Evolutionary conservation across 2,329 filamentous ascomycete genomes (phyloP).

Genomic region (Aspergillus brasiliensis): DNA sequence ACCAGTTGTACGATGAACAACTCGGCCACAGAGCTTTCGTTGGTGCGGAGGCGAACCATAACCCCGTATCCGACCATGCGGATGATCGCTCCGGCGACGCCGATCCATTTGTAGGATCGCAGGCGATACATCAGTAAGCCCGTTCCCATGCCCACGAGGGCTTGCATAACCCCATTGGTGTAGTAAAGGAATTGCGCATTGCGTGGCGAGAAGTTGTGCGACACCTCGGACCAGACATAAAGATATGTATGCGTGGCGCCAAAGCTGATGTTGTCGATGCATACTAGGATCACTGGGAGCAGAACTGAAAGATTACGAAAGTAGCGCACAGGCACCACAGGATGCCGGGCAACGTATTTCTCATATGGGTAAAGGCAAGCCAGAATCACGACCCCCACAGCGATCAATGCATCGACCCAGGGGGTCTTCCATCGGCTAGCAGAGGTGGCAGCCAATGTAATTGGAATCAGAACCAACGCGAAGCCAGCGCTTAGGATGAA

Average conservation of each 20-base stretch:
- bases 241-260: constrained; percentile 52
- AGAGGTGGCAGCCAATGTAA: constrained; percentile 49
- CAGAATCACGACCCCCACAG: constrained; percentile 46
- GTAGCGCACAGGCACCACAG: constrained; percentile 51
- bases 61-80: constrained; percentile 53
- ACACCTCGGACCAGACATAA: constrained; percentile 51
- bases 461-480: constrained; percentile 51
- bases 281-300: constrained; percentile 43
- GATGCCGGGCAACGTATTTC: constrained; percentile 45
- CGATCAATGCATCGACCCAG: constrained; percentile 50
- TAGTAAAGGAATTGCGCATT: constrained; percentile 49
- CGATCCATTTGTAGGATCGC: constrained; percentile 52
- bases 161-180: constrained; percentile 46
- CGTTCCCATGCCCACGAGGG: constrained; percentile 43
- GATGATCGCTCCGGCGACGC: constrained; percentile 44
- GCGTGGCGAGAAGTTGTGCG: constrained; percentile 44
- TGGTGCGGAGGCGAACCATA: constrained; percentile 53
- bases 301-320: constrained; percentile 49
- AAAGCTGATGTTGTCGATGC: constrained; percentile 50
- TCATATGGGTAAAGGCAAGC: constrained; percentile 53
- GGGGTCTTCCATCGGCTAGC: constrained; percentile 48
- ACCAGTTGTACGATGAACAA: constrained; percentile 52
- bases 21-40: constrained; percentile 48
- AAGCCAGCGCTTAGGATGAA: constrained; percentile 53
- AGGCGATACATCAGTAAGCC: constrained; percentile 48